phyloP scores from a whole-genome alignment of 345 rosid genomes.

The Bruguiera sexangula region DNA sequence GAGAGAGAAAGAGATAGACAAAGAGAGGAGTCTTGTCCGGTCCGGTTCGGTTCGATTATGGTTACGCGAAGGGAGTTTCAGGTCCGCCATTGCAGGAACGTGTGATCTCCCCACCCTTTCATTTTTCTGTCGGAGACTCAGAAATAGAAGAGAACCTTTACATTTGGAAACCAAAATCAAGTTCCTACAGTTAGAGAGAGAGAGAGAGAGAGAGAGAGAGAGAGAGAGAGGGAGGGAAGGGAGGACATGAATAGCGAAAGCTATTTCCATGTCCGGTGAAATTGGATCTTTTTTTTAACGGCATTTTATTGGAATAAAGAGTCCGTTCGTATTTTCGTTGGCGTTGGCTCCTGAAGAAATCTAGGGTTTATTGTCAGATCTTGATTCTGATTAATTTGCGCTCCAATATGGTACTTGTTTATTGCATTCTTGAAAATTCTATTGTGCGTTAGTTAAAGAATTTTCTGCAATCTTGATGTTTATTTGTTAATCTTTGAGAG shows the following conservation, averaged over 20 bases:
- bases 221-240: not conserved
- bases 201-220: constrained; percentile 7
- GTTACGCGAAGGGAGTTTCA: not conserved
- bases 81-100: constrained; percentile 18
- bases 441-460: not conserved
- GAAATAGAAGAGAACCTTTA: too few relatives aligned
- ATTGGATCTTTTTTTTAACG: constrained; percentile 1
- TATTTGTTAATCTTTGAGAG: too few relatives aligned
- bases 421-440: constrained; percentile 1
- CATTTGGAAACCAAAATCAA: not conserved
- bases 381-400: constrained; percentile 18
- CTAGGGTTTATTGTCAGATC: constrained; percentile 33
- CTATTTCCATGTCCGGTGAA: too few relatives aligned
- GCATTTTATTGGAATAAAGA: constrained; percentile 15
- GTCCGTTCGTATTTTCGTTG: constrained; percentile 8
- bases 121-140: not conserved
- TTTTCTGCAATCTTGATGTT: too few relatives aligned
- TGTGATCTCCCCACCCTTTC: constrained; percentile 4
- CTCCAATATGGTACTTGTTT: constrained; percentile 32
- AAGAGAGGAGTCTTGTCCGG: not conserved
- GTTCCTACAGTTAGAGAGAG: not conserved
- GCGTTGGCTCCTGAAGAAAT: constrained; percentile 16
- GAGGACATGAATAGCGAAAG: not conserved
- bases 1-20: too few relatives aligned
- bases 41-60: not conserved